Evolutionary conservation across 306 rosid species (phyloP), one percentile per base, ranked within the genome.

Genomic region (Dalbergia cultrata): DNA sequence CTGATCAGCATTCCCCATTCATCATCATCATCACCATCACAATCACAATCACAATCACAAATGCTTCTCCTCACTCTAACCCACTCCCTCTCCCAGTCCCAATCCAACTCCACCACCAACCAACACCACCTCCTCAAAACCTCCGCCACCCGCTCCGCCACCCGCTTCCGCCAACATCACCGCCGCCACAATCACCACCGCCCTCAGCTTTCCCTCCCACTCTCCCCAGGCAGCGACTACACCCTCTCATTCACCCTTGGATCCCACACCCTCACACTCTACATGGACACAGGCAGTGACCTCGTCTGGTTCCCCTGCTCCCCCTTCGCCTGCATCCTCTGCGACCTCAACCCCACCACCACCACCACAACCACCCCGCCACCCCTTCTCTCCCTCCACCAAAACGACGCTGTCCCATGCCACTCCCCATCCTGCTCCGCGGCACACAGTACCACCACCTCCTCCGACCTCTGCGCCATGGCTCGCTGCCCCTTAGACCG

Each of bases 221-320:
- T 94, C 64, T 77, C 96, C 4, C 90, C 97, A 0, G 98, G 98
- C 11, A 88, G 93, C 21, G 98, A 92, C 72, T 94, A 94, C 69
- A 92, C 96, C 0, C 94, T 94, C 74, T 86, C 95, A 4, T 86
- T 94, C 88, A 86, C 82, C 19, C 72, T 92, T 22, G 86, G 82
- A 72, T 65, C 87, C 12, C 95, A 90, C 60, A 82, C 81, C 52
- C 78, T 92, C 18, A 89, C 94, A 4, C 90, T 94, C 35, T 94
- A 89, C 81, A 94, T 94, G 98, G 98, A 94, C 80, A 94, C 98
- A 0, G 97, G 98, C 57, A 88, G 93, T 67, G 98, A 94, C 86
- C 89, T 94, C 0, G 98, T 92, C 17, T 94, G 98, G 98, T 88
- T 92, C 81, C 97, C 98, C 9, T 94, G 98, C 41, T 53, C 93